phyloP scores from a whole-genome alignment of 1,284 basidiomycete species.

The Trichosporon ovoides region DNA sequence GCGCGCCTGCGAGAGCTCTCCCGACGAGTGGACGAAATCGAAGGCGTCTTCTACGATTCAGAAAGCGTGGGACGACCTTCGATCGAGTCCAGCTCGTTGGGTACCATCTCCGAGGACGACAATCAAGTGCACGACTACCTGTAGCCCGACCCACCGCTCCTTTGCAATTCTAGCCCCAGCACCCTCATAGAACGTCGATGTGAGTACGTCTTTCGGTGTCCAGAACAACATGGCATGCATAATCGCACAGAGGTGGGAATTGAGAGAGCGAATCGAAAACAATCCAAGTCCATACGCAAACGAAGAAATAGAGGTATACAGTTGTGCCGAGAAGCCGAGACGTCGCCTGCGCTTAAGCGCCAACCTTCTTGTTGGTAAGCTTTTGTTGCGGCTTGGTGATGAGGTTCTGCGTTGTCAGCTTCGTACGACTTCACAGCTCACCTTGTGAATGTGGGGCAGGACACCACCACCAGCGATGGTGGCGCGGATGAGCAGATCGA shows the following conservation, averaged over 20 bases:
- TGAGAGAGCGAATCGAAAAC: conserved; percentile 13
- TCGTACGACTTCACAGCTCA: conserved; percentile 14
- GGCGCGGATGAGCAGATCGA: conserved; percentile 53
- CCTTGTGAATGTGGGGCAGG: conserved; percentile 93
- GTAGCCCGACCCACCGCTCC: not conserved
- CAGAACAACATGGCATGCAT: conserved; percentile 6
- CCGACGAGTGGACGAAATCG: conserved; percentile 12
- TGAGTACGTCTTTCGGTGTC: conserved; percentile 6
- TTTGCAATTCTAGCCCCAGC: too few species aligned
- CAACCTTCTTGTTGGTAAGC: conserved; percentile 12
- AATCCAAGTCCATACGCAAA: conserved; percentile 13
- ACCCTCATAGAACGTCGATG: not conserved
- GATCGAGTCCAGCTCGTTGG: not conserved
- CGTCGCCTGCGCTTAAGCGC: not conserved
- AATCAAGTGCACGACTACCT: not conserved
- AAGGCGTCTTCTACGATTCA: not conserved
- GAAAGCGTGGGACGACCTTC: not conserved
- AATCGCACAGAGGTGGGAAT: not conserved
- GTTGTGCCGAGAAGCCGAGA: not conserved
- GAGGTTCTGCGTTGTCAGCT: conserved; percentile 27
- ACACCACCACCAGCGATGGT: conserved; percentile 77
- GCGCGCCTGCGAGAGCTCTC: not conserved
- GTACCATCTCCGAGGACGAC: conserved; percentile 1
- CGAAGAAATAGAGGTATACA: conserved; percentile 4
- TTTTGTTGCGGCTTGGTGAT: conserved; percentile 29